Evolutionary conservation across 306 rosid genomes (phyloP).

Genomic region (Albizia julibrissin): DNA sequence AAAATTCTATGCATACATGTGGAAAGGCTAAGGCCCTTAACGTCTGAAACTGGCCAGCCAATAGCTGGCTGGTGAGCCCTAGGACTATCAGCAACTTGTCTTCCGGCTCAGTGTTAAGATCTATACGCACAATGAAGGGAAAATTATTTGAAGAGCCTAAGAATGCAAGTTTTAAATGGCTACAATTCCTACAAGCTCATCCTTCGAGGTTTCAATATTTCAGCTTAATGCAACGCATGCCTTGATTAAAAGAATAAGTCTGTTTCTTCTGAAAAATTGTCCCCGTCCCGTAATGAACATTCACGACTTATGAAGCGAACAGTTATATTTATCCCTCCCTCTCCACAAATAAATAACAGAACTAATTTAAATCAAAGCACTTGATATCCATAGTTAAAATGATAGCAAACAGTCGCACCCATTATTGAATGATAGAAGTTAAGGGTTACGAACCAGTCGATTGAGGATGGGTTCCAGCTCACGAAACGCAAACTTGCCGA

Average conservation of each 20-base stretch:
- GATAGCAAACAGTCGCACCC: neutral
- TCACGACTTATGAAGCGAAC: neutral
- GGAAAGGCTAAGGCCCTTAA: neutral
- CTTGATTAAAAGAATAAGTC: neutral
- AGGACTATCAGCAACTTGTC: neutral
- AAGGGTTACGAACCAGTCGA: constrained; percentile 55
- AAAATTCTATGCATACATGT: neutral
- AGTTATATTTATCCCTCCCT: neutral
- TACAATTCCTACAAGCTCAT: neutral
- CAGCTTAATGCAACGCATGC: neutral
- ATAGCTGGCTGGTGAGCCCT: neutral
- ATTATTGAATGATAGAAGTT: neutral
- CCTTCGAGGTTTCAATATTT: neutral
- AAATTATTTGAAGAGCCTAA: neutral
- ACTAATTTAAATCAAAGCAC: neutral
- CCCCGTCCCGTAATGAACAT: neutral
- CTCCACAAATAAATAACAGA: neutral
- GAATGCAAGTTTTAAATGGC: neutral
- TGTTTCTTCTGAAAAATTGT: neutral
- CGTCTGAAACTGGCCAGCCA: neutral
- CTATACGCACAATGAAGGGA: neutral
- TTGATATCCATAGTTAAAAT: neutral
- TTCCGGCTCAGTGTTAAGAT: neutral
- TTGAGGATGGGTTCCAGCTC: constrained; percentile 61
- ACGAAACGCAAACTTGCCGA: constrained; percentile 27